phyloP scores from a whole-genome alignment of 257 asterid genomes.

The Catharanthus roseus region DNA sequence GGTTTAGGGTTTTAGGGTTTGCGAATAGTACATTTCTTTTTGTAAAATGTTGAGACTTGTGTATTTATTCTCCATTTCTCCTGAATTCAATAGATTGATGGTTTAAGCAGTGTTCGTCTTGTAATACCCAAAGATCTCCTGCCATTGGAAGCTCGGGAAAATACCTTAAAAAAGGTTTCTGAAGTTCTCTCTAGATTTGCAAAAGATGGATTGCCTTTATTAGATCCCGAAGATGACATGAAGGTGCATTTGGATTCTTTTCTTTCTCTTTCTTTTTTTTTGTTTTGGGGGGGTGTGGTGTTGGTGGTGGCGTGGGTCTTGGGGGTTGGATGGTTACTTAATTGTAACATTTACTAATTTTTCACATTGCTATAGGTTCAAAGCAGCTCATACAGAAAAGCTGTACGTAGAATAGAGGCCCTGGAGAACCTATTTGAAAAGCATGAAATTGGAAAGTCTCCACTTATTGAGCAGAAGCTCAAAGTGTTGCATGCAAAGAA shows the following conservation, averaged over 20 bases:
- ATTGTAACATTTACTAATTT: conserved; percentile 8
- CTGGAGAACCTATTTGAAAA: conserved; percentile 85
- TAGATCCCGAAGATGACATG: conserved; percentile 97
- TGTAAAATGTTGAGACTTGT: background rate
- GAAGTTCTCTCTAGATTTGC: conserved; percentile 75
- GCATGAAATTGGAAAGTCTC: conserved; percentile 78
- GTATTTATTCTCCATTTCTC: background rate
- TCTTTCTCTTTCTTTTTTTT: background rate
- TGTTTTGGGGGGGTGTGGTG: no score
- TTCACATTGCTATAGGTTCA: conserved; percentile 52
- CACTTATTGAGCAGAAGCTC: conserved; percentile 84
- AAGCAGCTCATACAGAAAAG: conserved; percentile 77
- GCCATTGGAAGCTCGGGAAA: conserved; percentile 81
- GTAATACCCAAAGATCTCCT: conserved; percentile 85
- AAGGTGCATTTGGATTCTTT: conserved; percentile 41
- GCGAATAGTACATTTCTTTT: background rate
- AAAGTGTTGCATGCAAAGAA: conserved; percentile 73
- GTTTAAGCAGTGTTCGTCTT: conserved; percentile 68
- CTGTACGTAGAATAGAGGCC: conserved; percentile 77
- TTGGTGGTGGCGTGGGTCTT: no score
- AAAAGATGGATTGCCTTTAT: conserved; percentile 72
- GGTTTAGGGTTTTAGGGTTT: background rate
- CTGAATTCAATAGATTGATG: conserved; percentile 48
- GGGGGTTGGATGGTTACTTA: background rate
- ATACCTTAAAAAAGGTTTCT: conserved; percentile 78